Base-by-base conservation (phyloP, 805 yeast genomes). In the Candida yuanshanica region DNA sequence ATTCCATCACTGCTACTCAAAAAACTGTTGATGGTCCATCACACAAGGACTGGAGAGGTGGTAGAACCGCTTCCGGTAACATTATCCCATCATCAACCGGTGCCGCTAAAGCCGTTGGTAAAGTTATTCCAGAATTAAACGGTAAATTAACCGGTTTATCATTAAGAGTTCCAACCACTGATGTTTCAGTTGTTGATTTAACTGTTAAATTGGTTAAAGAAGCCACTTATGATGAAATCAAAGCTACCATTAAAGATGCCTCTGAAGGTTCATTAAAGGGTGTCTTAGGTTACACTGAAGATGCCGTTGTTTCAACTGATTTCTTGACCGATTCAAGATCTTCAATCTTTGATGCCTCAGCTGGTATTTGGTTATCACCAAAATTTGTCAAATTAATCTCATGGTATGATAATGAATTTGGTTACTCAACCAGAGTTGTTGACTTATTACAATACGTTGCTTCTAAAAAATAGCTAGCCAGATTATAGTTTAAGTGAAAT, bases 21-120 rank as follows among this genome's bases (percentile, higher is more conserved):
- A 79, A 79, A 72, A 77, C 83, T 49, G 85, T 79, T 56, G 85
- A 79, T 63, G 84, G 84, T 70, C 82, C 84, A 62, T 79, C 85
- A 64, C 82, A 77, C 71, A 79, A 79, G 70, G 85, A 79, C 71
- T 79, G 85, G 85, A 77, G 85, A 76, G 84, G 84, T 70, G 85
- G 84, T 65, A 75, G 85, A 72, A 77, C 84, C 56, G 85, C 85
- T 60, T 76, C 83, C 48, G 83, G 79, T 60, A 79, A 79, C 77
- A 79, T 79, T 63, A 79, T 79, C 59, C 85, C 85, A 66, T 79
- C 84, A 43, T 77, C 84, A 52, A 79, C 85, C 42, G 85, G 85
- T 74, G 85, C 85, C 55, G 85, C 85, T 50, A 79, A 79, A 74
- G 83, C 83, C 55, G 85, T 79, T 56, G 84, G 83, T 69, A 77